phyloP scores from a whole-genome alignment of 352 stramenopile species.

The Globisporangium apiculatum region DNA sequence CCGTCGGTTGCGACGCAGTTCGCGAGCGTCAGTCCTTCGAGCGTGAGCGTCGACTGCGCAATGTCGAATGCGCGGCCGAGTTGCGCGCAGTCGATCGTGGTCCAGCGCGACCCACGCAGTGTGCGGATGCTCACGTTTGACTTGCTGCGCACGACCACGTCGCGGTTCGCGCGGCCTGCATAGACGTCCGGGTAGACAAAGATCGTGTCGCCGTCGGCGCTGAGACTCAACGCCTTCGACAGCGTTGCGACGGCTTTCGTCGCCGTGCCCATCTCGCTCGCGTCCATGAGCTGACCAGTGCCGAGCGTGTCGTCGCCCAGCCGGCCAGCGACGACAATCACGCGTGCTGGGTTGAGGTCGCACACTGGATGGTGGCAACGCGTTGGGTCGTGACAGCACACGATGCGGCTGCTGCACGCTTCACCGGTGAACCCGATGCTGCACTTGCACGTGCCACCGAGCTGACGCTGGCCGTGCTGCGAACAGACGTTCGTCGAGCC shows the following conservation, averaged over 20 bases:
- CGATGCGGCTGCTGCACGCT: conserved; percentile 52
- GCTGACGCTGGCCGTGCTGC: conserved; percentile 24
- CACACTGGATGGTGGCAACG: conserved; percentile 37
- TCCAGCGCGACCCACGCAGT: conserved; percentile 46
- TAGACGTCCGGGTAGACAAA: conserved; percentile 58
- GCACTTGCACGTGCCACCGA: conserved; percentile 35
- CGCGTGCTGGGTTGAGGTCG: conserved; percentile 16
- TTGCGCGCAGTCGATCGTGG: conserved; percentile 30
- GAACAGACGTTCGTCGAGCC: conserved; percentile 20
- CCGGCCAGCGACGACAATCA: conserved; percentile 49
- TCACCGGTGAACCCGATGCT: conserved; percentile 67
- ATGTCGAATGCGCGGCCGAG: conserved; percentile 12
- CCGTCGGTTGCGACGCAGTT: conserved; percentile 21
- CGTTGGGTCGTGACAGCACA: conserved; percentile 38
- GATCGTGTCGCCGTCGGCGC: conserved; percentile 23
- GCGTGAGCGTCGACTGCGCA: conserved; percentile 1
- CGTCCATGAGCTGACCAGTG: conserved; percentile 47
- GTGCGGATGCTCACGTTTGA: conserved; percentile 25
- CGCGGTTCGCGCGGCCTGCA: conserved; percentile 25
- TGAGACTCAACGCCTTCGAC: conserved; percentile 28
- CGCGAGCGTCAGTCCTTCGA: conserved; percentile 37
- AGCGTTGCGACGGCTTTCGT: conserved; percentile 50
- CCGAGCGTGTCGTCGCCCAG: conserved; percentile 45
- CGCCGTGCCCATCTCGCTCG: conserved; percentile 36
- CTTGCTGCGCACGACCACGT: conserved; percentile 12